Evolutionary conservation across 1,284 basidiomycete genomes (phyloP).

Genomic region (Tetrapyrgos nigripes): DNA sequence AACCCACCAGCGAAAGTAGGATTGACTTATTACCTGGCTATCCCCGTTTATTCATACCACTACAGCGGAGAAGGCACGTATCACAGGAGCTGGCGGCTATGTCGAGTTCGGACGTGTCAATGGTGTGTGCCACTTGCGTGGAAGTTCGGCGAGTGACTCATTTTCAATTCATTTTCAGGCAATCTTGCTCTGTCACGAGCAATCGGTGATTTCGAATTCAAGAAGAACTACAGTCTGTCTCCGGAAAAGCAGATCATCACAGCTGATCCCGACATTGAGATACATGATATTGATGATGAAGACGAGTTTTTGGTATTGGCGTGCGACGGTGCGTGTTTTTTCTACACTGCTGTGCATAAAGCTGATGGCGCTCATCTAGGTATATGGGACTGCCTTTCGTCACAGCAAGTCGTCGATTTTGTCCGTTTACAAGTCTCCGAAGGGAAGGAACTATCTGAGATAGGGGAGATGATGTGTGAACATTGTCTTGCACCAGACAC

Average conservation of each 20-base stretch:
- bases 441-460: slow-evolving; percentile 80
- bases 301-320: slow-evolving; percentile 98
- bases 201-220: slow-evolving; percentile 98
- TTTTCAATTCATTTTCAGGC: slow-evolving; percentile 52
- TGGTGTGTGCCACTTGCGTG: slow-evolving; percentile 56
- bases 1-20: slow-evolving; percentile 88
- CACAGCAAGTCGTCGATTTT: slow-evolving; percentile 93
- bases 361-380: slow-evolving; percentile 53
- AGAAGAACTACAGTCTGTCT: slow-evolving; percentile 85
- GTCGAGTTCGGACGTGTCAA: slow-evolving; percentile 98
- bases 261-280: slow-evolving; percentile 90
- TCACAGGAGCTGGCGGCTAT: slow-evolving; percentile 94
- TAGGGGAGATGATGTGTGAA: slow-evolving; percentile 92
- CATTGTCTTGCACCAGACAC: slow-evolving; percentile 95
- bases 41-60: slow-evolving; percentile 16
- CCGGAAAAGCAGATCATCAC: slow-evolving; percentile 97
- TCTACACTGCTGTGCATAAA: slow-evolving; percentile 1
- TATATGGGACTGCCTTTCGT: slow-evolving; percentile 98
- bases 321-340: slow-evolving; percentile 83
- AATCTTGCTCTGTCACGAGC: slow-evolving; percentile 96
- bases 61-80: slow-evolving; percentile 85
- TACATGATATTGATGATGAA: slow-evolving; percentile 83
- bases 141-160: slow-evolving; percentile 1
- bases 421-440: slow-evolving; percentile 86
- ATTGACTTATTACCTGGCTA: slow-evolving; percentile 7